A percentile compares a stretch with the other conserved stretches of the same genome.
These are phyloP conservation scores for Brassica juncea DNA, from an alignment of 345 rosid genomes.

Conservation along the genomic window DNA sequence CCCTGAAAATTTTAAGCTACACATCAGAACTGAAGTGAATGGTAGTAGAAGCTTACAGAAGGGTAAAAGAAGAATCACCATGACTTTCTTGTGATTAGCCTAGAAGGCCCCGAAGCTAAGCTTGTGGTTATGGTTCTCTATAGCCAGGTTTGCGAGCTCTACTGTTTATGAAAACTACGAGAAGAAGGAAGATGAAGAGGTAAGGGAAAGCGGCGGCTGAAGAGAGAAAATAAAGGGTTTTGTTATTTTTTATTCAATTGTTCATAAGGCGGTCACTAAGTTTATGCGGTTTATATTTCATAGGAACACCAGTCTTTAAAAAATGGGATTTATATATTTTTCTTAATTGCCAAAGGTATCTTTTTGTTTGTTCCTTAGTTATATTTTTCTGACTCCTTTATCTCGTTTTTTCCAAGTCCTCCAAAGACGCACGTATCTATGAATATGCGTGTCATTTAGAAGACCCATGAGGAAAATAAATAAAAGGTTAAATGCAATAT, in stretches of 20 bases:
- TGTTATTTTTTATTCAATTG: neutral
- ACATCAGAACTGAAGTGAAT: neutral
- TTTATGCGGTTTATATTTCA: conserved; percentile 37
- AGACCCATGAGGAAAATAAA: neutral
- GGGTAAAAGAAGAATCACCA: conserved; percentile 40
- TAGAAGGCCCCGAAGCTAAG: conserved; percentile 40
- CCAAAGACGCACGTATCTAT: conserved; percentile 37
- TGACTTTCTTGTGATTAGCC: conserved; percentile 45
- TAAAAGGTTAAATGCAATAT: neutral
- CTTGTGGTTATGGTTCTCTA: conserved; percentile 34
- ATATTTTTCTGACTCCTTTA: conserved; percentile 24
- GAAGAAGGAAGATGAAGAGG: conserved; percentile 21
- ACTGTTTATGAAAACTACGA: neutral
- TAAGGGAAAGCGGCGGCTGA: conserved; percentile 41
- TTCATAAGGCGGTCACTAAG: conserved; percentile 39
- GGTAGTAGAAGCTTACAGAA: neutral
- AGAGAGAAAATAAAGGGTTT: conserved; percentile 31
- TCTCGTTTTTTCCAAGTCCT: conserved; percentile 31
- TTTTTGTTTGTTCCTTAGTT: conserved; percentile 26
- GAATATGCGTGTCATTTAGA: conserved; percentile 35
- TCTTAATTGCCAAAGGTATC: conserved; percentile 17
- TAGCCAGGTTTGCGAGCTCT: conserved; percentile 39
- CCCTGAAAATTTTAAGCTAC: conserved; percentile 27
- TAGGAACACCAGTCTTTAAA: conserved; percentile 12
- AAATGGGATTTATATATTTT: neutral